Evolutionary conservation across 331 rosid species (phyloP), one percentile per base, ranked within the genome.

Genomic region (Stylosanthes scabra): DNA sequence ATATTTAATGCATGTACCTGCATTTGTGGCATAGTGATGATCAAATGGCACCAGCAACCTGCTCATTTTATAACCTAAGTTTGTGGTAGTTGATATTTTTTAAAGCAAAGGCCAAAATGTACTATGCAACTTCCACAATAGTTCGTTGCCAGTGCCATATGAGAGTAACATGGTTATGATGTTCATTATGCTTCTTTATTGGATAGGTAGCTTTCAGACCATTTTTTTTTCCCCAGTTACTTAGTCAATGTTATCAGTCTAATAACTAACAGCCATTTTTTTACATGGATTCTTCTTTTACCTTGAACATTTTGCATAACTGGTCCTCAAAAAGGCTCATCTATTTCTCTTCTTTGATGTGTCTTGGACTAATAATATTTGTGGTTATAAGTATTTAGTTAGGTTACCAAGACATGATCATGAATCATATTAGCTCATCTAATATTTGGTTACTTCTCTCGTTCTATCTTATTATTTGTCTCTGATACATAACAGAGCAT

Each of bases 341-440:
- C 61, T 50, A 50, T 4, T 55, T 42, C 55, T 14, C 52, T 41
- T n/a, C 57, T n/a, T 6, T 69, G 7, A 14, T 41, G 15, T 69
- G 25, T 41, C 34, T 70, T 70, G 42, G 37, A 63, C 67, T 62
- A 51, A 70, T 62, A 51, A 70, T 52, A 39, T 39, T 59, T 65
- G 37, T 70, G 25, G 12, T 56, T 29, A 58, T 50, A 1, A 7
- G 49, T 66, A 28, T 49, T 47, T 49, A 49, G 25, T 15, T 1
- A 37, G 74, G 15, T 42, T 66, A 71, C 37, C 66, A 40, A 60
- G 47, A 9, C 54, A 60, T 27, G 34, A 40, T 66, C 59, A 39
- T 66, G 20, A 59, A 70, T 44, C 16, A 28, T 72, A 45, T 54
- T 50, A 34, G 62, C 14, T 49, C 39, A 34, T 34, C 39, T 34